Conservation (phyloP, 352 stramenopile genomes). For the Blastocystis sp. region DNA sequence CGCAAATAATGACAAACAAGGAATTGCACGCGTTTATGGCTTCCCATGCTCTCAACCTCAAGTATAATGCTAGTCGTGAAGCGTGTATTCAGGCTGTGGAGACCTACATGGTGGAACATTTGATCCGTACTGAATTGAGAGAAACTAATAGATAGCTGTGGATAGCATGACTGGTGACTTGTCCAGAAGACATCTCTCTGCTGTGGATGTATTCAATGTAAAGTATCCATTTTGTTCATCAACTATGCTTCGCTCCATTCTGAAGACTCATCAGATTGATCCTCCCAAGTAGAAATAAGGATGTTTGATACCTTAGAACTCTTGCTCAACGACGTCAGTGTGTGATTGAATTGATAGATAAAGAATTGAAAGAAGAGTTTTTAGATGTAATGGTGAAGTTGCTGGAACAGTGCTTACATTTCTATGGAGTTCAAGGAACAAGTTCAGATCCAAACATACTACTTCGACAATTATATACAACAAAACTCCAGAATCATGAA, state of each 20-base stretch:
- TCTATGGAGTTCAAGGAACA: not conserved
- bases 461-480: not conserved
- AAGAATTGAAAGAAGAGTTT: conserved; percentile 21
- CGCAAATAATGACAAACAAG: not conserved
- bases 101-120: conserved; percentile 44
- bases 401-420: not conserved
- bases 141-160: not conserved
- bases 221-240: conserved; percentile 1
- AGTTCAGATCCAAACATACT: not conserved
- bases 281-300: not conserved
- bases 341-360: not conserved
- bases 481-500: not conserved
- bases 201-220: conserved; percentile 28
- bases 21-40: not conserved
- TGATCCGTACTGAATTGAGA: not conserved
- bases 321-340: not conserved
- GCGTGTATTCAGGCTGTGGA: conserved; percentile 45
- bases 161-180: not conserved
- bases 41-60: not conserved
- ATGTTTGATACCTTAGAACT: not conserved
- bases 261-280: not conserved
- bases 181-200: conserved; percentile 4
- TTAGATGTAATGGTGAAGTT: not conserved
- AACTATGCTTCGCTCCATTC: not conserved
- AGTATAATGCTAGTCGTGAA: not conserved